These are phyloP conservation scores for Mrakiaceae sp. DNA, from an alignment of 1,284 basidiomycete genomes.

Conservation along the genomic window DNA sequence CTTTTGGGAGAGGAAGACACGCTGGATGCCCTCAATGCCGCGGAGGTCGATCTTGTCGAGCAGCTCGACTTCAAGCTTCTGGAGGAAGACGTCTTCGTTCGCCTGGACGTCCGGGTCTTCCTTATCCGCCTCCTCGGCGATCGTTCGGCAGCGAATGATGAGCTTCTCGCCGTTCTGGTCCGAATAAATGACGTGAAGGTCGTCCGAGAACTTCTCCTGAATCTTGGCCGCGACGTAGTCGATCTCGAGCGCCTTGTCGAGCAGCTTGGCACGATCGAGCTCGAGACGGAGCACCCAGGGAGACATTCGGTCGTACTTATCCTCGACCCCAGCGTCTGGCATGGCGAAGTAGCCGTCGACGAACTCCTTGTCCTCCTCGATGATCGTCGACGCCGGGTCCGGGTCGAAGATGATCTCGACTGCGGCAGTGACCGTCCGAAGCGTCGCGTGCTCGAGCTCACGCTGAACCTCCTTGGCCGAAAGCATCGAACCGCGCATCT, in stretches of 20 bases:
- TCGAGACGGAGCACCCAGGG: slow-evolving; percentile 96
- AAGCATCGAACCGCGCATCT: slow-evolving; percentile 50
- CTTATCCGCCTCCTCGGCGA: slow-evolving; percentile 79
- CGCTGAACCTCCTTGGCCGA: slow-evolving; percentile 81
- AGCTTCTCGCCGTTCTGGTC: slow-evolving; percentile 98
- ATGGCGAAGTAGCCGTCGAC: slow-evolving; percentile 99
- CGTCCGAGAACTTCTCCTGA: slow-evolving; percentile 87
- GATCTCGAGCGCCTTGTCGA: slow-evolving; percentile 94
- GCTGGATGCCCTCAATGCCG: slow-evolving; percentile 80
- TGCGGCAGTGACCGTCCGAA: slow-evolving; percentile 87
- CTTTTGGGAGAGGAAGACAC: slow-evolving; percentile 77
- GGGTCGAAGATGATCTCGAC: slow-evolving; percentile 99
- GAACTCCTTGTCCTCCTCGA: slow-evolving; percentile 91
- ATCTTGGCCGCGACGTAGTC: slow-evolving; percentile 89
- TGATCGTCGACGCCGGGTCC: slow-evolving; percentile 79
- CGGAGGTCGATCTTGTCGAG: slow-evolving; percentile 90
- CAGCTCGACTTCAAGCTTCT: slow-evolving; percentile 92
- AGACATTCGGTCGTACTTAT: slow-evolving; percentile 81
- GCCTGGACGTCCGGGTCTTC: slow-evolving; percentile 70
- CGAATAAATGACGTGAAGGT: slow-evolving; percentile 96
- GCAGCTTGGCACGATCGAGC: slow-evolving; percentile 93
- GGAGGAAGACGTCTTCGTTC: slow-evolving; percentile 94
- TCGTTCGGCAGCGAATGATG: slow-evolving; percentile 83
- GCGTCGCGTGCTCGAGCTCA: slow-evolving; percentile 84
- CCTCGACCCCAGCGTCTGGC: slow-evolving; percentile 91